Percentiles rank a stretch among this genome's conserved stretches.
Evolutionary conservation across 768 basidiomycete genomes (phyloP).

Genomic region (Boletus subparvulus): DNA sequence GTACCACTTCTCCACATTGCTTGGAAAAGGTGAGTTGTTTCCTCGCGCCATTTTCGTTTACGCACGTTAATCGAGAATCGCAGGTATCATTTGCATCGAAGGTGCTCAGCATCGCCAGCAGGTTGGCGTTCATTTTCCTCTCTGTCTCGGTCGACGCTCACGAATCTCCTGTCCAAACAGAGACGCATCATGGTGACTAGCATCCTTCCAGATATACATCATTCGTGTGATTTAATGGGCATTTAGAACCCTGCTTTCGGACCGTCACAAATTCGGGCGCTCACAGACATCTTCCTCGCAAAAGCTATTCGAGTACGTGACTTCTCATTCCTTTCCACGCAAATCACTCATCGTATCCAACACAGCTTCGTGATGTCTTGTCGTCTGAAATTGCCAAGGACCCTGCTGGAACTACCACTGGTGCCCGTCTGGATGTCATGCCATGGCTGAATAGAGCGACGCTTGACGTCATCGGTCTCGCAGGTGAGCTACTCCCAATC

Average conservation of each 20-base stretch:
- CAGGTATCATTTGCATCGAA: conserved; percentile 7
- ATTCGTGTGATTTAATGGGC: not conserved
- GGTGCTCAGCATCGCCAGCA: conserved; percentile 37
- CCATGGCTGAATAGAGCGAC: conserved; percentile 36
- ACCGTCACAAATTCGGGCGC: conserved; percentile 51
- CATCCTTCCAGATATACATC: not conserved
- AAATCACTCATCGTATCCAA: not conserved
- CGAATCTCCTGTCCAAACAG: not conserved
- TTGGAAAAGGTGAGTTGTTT: not conserved
- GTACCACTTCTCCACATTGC: not conserved
- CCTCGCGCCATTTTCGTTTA: not conserved
- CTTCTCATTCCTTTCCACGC: not conserved
- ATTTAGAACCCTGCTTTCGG: conserved; percentile 64
- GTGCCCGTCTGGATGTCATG: conserved; percentile 29
- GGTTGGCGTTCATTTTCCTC: conserved; percentile 16
- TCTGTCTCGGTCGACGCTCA: not conserved
- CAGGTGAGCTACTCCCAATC: conserved; percentile 29
- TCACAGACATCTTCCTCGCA: conserved; percentile 56
- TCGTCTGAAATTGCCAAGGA: conserved; percentile 29
- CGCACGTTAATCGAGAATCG: not conserved
- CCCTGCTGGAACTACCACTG: conserved; percentile 7
- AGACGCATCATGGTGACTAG: conserved; percentile 27
- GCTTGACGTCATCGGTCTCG: conserved; percentile 36
- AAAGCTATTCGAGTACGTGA: conserved; percentile 49
- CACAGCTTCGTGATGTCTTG: conserved; percentile 47